Base-by-base conservation (phyloP, 1,284 basidiomycete genomes). In the Ustilago bromivora region DNA sequence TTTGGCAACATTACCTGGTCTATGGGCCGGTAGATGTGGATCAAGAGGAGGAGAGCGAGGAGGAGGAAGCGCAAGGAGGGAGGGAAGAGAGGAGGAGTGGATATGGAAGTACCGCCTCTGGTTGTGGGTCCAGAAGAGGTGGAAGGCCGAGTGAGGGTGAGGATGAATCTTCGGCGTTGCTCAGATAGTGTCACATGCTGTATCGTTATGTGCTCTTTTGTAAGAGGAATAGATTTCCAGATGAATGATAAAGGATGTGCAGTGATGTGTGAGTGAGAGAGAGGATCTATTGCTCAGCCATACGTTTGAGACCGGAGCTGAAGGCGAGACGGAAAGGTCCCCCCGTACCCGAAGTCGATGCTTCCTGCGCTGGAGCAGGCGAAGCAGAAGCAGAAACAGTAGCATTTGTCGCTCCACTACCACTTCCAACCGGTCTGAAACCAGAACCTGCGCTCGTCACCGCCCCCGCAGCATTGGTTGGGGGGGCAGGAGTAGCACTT, bases 1-100 rank as follows among this genome's bases (percentile, higher is more conserved):
- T 88, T 15, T 51, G 83, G 13, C 88, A 88, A 76, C 88, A 88
- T 68, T 87, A 84, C 61, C 62, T 85, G 13, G 38, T 86, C 28
- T 88, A 87, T 28, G 65, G 47, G 2, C 38, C 51, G 10, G 67
- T 59, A n/a, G 19, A 55, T 6, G 55, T 51, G 3, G 55, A 15
- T 0, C 36, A 57, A 15, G 32, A 47, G 4, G n/a, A 35, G 31
- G 53, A 38, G 34, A 7, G 46, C 19, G 32, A 57, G 41, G 47
- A 58, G 11, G 43, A 52, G 3, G 17, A 13, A 11, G 41, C 31
- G 8, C n/a, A 34, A 36, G 41, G 17, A n/a, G 19, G 17, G n/a
- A 36, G 31, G 36, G 10, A 51, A 41, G 10, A 12, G n/a, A 19
- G 52, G 23, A 54, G 15, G n/a, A 43, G 12, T n/a, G 43, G 43